Evolutionary conservation across 192 early-diverging fungal species (phyloP), one percentile per base, ranked within the genome.

Genomic region (Coemansia sp.): DNA sequence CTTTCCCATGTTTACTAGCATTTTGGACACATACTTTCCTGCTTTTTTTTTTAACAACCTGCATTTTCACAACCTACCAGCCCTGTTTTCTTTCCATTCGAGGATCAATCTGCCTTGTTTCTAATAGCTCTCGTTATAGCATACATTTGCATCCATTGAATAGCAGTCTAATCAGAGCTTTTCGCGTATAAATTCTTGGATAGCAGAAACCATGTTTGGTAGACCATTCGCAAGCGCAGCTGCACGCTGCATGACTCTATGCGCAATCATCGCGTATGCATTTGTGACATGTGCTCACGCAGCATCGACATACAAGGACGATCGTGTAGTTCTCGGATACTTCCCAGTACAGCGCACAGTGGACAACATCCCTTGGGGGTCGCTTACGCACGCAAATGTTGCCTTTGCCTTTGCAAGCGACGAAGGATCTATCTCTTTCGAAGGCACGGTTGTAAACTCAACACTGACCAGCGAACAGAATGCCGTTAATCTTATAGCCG

Each of bases 361-460:
- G 4, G 48, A 35, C 9, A 69, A 73, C 36, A 76, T 85, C 57
- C 76, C 79, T 17, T 87, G 83, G 75, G 56, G 65, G 9, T 86
- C 82, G 32, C 62, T 88, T 13, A 88, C 87, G 14, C 89, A 90
- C 58, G 74, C 86, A 65, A 85, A 85, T 65, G 87, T 88, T 59
- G 85, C 89, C 0, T 90, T 90, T 74, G 87, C 79, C 25, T 73
- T 66, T 74, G 63, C 75, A 29, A 69, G 64, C 63, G 58, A 81
- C 22, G 49, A 70, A 41, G 69, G 74, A 17, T 56, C 57, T 19
- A 73, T 84, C 23, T 62, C 72, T 10, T 82, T 81, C 41, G 67
- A 74, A 5, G 75, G 71, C 22, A 63, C 70, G 38, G 75, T 75
- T 13, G 83, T 84, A 49, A 79, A 85, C 54, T 75, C 85, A 29